Evolutionary conservation across 331 rosid genomes (phyloP), one percentile per base, ranked within the genome.

Genomic region (Pyrus hybrid): DNA sequence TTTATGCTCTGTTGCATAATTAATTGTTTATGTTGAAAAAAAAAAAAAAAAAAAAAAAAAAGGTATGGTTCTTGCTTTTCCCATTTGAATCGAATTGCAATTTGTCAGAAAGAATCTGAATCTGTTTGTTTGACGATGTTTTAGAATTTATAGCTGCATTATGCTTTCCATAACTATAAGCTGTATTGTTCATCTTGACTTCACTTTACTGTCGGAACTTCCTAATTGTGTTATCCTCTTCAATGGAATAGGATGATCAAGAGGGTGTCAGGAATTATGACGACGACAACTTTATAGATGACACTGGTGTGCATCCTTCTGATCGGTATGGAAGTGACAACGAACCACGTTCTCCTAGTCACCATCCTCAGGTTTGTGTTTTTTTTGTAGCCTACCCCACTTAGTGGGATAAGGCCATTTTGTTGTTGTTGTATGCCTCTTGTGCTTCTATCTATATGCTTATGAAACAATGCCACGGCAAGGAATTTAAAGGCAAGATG

Each of bases 261-360:
- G 97, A 95, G 67, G 98, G 99, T 77, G 68, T 41, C 68, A 86
- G 96, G 84, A 89, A 85, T 57, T 2, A 89, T 53, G 99, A 95
- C 64, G 99, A 95, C 80, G 98, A 95, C 74, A 95, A 89, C 89
- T 95, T 95, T 70, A 95, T 95, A 77, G 99, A 95, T 78, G 99
- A 95, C 84, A 92, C 68, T 67, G 97, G 97, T 45, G 97, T 92
- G 64, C 97, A 95, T 26, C 96, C 88, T 74, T 91, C 84, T 56
- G 80, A 79, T 37, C 76, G 82, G 8, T 95, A 90, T 77, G 91
- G 83, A 56, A 87, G 88, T 84, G 95, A 89, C 47, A 68, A 86
- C 17, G 97, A 89, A 70, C 57, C 21, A 51, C 91, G 80, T 20
- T 95, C 99, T 67, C 99, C 97, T 74, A 79, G 85, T 74, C 77